Evolutionary conservation across 352 stramenopile species (phyloP), one percentile per base, ranked within the genome.

Genomic region (Globisporangium carolinianum): DNA sequence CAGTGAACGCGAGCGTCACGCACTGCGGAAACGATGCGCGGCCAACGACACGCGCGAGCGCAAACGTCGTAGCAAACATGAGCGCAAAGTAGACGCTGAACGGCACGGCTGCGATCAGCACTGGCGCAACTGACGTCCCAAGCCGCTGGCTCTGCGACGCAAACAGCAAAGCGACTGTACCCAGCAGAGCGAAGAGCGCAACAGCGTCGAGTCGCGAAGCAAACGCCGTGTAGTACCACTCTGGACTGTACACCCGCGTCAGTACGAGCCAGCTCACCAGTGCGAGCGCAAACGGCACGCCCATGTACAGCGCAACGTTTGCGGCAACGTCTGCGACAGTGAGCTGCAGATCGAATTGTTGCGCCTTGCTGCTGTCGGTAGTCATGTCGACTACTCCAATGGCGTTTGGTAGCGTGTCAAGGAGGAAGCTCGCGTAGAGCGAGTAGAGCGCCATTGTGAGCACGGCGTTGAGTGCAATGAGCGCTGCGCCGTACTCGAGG

Each of bases 131-230:
- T n/a, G 72, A 80, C 17, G 61, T 62, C 7, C 67, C 73, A 50
- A 92, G 84, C 1, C 73, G 80, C 63, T 79, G 60, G 41, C 76
- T 87, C 58, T 91, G 78, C 6, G 77, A 84, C 47, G 83, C 77
- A 47, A 91, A 91, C 11, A 89, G 76, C 55, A 91, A 75, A 15
- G 87, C 55, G 51, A 91, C 71, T 51, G 79, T 90, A 51, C 87
- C 81, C 7, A 91, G 68, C 53, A 91, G 60, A 51, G 79, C 76
- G 15, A 66, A 14, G n/a, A 89, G 68, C 17, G 82, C 76, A 38
- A 83, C 18, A 7, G 73, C 58, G 38, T 76, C 75, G 45, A 87
- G 65, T 4, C 47, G 49, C 5, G 73, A 66, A 15, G 77, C 75
- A 46, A 79, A 83, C 57, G 58, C 55, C 3, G 71, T 60, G 35